phyloP scores from a whole-genome alignment of 345 rosid species.

The Litchi chinensis region DNA sequence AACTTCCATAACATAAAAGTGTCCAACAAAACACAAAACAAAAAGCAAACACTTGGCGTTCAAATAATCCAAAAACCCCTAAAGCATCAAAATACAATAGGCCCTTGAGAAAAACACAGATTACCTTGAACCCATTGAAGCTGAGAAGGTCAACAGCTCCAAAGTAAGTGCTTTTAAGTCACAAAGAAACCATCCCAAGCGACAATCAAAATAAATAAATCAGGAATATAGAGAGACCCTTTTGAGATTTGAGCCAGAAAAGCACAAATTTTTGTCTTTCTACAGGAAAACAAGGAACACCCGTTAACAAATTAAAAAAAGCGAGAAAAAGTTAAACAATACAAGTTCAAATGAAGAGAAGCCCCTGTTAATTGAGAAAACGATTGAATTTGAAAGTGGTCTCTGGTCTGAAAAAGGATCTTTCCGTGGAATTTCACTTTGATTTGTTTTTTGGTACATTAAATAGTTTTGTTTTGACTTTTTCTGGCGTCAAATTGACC shows the following conservation, averaged over 20 bases:
- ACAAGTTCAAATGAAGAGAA: neutral
- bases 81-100: neutral
- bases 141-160: slow-evolving; percentile 18
- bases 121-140: slow-evolving; percentile 45
- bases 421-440: neutral
- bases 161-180: slow-evolving; percentile 6
- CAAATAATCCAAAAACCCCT: neutral
- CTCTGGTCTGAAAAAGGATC: neutral
- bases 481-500: too few species aligned
- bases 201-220: neutral
- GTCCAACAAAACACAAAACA: neutral
- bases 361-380: neutral
- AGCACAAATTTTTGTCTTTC: neutral
- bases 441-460: neutral
- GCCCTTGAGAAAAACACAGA: slow-evolving; percentile 6
- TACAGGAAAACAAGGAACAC: slow-evolving; percentile 17
- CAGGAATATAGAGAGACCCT: neutral
- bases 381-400: neutral
- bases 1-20: neutral
- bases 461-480: neutral
- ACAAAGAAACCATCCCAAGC: slow-evolving; percentile 1
- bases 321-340: neutral
- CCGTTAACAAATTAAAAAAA: slow-evolving; percentile 1
- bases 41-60: neutral
- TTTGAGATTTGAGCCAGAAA: slow-evolving; percentile 26